These are phyloP conservation scores for Globisporangium spinosum DNA, from an alignment of 352 stramenopile genomes.

Conservation along the genomic window DNA sequence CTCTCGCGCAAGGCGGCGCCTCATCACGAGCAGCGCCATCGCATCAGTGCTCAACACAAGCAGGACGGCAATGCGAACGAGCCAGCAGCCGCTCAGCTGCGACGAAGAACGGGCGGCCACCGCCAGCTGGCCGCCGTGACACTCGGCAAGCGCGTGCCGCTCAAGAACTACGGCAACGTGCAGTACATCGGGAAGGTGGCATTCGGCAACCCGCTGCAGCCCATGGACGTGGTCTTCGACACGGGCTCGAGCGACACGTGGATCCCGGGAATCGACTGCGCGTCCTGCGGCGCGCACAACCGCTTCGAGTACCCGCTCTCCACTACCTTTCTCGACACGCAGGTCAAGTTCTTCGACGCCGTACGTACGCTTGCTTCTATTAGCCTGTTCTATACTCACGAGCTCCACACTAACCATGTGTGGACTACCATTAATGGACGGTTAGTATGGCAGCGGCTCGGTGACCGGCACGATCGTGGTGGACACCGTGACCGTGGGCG, in stretches of 20 bases:
- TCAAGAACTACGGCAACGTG: constrained; percentile 85
- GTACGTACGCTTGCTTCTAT: constrained; percentile 19
- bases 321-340: constrained; percentile 67
- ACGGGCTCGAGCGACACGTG: constrained; percentile 82
- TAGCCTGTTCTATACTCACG: not conserved
- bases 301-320: constrained; percentile 51
- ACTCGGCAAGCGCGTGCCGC: constrained; percentile 36
- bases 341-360: constrained; percentile 69
- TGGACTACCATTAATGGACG: not conserved
- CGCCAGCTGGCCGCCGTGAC: constrained; percentile 21
- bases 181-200: constrained; percentile 74
- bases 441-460: constrained; percentile 69
- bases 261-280: constrained; percentile 55
- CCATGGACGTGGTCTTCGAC: constrained; percentile 72
- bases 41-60: not conserved
- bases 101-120: not conserved
- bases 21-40: not conserved
- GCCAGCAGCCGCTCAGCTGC: not conserved
- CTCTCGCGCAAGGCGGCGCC: constrained; percentile 11
- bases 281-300: constrained; percentile 48
- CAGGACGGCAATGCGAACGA: constrained; percentile 17
- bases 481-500: constrained; percentile 69
- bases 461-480: constrained; percentile 73
- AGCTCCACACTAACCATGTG: not conserved
- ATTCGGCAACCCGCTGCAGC: constrained; percentile 69